Conservation (phyloP, 163 green algal genomes). For the Chlorella variabilis region DNA sequence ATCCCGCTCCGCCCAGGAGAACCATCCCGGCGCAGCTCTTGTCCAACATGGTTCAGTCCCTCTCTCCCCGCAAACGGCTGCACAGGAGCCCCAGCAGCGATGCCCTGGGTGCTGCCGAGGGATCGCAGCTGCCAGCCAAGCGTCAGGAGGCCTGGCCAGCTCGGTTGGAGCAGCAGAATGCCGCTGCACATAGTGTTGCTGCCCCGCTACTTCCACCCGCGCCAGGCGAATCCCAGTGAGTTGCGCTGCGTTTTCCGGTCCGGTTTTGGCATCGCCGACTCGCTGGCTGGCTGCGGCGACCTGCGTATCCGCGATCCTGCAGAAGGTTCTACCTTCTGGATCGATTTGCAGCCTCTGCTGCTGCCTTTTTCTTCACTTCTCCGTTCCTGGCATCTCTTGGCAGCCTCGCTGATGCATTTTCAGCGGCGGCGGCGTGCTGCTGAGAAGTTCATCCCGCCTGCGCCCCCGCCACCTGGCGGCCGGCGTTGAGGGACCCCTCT, state of each 20-base stretch:
- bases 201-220: background rate
- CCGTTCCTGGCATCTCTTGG: no score
- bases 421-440: no score
- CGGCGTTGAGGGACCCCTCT: no score
- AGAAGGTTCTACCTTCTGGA: no score
- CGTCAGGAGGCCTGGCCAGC: slow-evolving; percentile 9
- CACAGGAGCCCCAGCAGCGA: background rate
- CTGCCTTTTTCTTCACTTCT: no score
- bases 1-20: no score
- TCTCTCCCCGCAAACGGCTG: background rate
- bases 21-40: background rate
- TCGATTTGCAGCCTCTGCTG: no score
- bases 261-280: no score
- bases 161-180: background rate
- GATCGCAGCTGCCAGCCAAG: background rate
- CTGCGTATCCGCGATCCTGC: no score
- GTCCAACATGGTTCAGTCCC: background rate
- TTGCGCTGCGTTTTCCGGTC: background rate
- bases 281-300: background rate
- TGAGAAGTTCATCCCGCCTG: background rate
- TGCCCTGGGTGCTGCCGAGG: background rate
- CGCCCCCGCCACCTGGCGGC: background rate
- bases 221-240: slow-evolving; percentile 6
- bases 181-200: background rate
- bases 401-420: no score